Conservation (phyloP, 2,329 filamentous ascomycete genomes). For the Fusarium illudens region DNA sequence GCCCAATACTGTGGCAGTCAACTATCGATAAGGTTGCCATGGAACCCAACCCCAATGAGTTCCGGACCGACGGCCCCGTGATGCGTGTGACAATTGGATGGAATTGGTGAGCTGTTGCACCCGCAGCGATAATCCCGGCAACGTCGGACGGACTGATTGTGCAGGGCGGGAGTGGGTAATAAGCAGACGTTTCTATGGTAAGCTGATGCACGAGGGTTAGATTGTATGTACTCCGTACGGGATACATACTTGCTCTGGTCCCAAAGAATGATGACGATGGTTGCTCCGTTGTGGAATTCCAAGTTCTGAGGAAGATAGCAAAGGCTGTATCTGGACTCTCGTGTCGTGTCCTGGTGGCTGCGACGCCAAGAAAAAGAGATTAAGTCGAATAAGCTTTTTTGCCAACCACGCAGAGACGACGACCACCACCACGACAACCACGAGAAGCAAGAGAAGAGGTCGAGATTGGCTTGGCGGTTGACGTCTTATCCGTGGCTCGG, state of each 20-base stretch:
- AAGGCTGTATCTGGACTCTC: neutral
- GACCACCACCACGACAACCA: neutral
- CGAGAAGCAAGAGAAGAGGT: neutral
- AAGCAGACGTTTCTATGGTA: neutral
- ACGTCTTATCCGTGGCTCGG: neutral
- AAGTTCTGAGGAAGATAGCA: neutral
- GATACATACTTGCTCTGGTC: neutral
- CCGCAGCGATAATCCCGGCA: slow-evolving; percentile 15
- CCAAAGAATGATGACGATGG: neutral
- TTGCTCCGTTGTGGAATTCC: neutral
- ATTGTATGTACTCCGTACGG: neutral
- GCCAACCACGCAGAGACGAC: neutral
- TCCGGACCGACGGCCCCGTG: neutral
- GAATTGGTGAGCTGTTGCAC: slow-evolving; percentile 1
- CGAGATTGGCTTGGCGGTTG: neutral
- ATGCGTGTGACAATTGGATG: neutral
- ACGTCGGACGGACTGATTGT: slow-evolving; percentile 5
- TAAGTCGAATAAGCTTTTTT: slow-evolving; percentile 2
- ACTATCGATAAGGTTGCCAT: slow-evolving; percentile 21
- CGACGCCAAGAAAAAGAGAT: neutral
- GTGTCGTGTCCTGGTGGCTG: neutral
- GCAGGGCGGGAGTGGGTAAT: neutral
- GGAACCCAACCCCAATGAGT: neutral
- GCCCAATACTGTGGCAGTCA: too few relatives aligned
- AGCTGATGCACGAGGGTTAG: neutral